A percentile compares a stretch with the other conserved stretches of the same genome.
Evolutionary conservation across 2,329 filamentous ascomycete genomes (phyloP).

Genomic region (Fusarium sarcochroum): DNA sequence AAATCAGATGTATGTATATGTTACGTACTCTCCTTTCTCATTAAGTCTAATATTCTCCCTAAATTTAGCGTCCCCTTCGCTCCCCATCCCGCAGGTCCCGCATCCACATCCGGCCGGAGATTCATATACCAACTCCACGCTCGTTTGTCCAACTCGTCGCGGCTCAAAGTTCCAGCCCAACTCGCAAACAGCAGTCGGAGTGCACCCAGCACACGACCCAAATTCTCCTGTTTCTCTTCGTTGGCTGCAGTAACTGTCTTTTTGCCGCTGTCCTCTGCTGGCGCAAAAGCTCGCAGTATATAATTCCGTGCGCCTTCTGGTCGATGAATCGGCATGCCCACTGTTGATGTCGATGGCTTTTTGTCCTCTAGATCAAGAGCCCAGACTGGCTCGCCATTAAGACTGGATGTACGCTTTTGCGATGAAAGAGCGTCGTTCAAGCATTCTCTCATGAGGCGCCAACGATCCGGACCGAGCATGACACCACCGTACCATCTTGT

Average conservation of each 20-base stretch:
- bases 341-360: conserved; percentile 56
- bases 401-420: conserved; percentile 56
- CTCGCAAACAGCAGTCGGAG: conserved; percentile 80
- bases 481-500: conserved; percentile 74
- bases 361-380: conserved; percentile 69
- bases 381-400: conserved; percentile 70
- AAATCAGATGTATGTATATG: background rate
- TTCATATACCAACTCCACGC: conserved; percentile 88
- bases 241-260: conserved; percentile 64
- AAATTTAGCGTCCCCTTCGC: conserved; percentile 80
- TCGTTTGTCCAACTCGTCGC: conserved; percentile 78
- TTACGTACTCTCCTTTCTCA: conserved; percentile 49
- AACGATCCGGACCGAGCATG: conserved; percentile 73
- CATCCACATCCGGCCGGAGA: conserved; percentile 81
- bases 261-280: conserved; percentile 47
- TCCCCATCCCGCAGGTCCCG: conserved; percentile 84
- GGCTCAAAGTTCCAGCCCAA: conserved; percentile 75
- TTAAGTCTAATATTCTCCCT: conserved; percentile 74
- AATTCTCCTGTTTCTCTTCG: conserved; percentile 76
- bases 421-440: conserved; percentile 68
- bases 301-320: conserved; percentile 77
- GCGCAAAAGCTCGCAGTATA: conserved; percentile 71
- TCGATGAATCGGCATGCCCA: conserved; percentile 78
- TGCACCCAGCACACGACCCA: conserved; percentile 78
- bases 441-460: conserved; percentile 72